Evolutionary conservation across 805 yeast genomes (phyloP).

Genomic region (Komagataella pseudopastoris): DNA sequence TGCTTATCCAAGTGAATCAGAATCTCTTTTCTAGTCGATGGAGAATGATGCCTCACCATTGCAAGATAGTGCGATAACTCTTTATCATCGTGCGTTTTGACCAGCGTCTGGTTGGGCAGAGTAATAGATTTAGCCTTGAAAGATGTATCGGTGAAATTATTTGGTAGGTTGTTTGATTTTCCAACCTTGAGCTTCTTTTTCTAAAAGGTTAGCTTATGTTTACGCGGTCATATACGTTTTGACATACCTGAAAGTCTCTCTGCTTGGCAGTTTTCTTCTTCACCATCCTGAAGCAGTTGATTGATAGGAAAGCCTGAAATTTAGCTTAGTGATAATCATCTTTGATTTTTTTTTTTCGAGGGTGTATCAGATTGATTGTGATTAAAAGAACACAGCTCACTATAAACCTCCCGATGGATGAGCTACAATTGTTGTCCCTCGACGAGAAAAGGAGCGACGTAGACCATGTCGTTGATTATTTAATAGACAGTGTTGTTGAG

Average conservation of each 20-base stretch:
- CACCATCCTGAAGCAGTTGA: slow-evolving; percentile 18
- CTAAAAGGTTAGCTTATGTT: slow-evolving; percentile 6
- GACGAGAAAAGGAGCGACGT: not conserved
- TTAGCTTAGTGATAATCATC: not conserved
- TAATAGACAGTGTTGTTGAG: not conserved
- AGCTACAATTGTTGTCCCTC: not conserved
- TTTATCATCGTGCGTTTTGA: slow-evolving; percentile 16
- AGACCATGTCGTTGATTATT: not conserved
- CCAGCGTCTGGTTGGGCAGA: slow-evolving; percentile 21
- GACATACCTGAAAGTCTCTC: slow-evolving; percentile 46
- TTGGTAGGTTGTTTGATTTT: slow-evolving; percentile 56
- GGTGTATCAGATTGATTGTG: not conserved
- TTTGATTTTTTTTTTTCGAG: not conserved
- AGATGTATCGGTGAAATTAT: slow-evolving; percentile 75
- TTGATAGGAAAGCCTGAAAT: not conserved
- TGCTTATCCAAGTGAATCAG: slow-evolving; percentile 35
- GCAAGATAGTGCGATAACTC: slow-evolving; percentile 52
- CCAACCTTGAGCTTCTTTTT: slow-evolving; percentile 84
- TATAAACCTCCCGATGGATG: not conserved
- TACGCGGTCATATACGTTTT: not conserved
- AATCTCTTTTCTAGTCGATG: slow-evolving; percentile 60
- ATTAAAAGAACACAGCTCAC: not conserved
- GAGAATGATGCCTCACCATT: slow-evolving; percentile 61
- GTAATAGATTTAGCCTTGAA: slow-evolving; percentile 54
- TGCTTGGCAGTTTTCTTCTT: slow-evolving; percentile 49